Percentiles rank a stretch among this genome's conserved stretches.
Evolutionary conservation across 1,139 yeast species (phyloP).

Genomic region (Geotrichum phurueaensis): DNA sequence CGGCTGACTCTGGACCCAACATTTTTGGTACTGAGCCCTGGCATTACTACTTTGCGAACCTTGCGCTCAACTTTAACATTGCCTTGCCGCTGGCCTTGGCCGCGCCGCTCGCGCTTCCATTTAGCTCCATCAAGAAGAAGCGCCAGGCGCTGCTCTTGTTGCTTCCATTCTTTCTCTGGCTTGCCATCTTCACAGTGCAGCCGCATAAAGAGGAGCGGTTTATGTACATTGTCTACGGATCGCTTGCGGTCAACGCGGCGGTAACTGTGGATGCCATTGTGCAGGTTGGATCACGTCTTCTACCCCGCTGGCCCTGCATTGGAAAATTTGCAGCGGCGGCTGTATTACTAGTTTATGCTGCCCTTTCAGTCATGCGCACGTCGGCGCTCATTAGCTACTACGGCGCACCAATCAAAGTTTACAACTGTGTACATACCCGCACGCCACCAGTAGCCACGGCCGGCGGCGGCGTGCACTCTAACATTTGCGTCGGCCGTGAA

Average conservation of each 20-base stretch:
- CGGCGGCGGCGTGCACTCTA: conserved; percentile 38
- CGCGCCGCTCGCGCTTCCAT: conserved; percentile 34
- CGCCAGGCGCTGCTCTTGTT: conserved; percentile 16
- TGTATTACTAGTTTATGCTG: conserved; percentile 5
- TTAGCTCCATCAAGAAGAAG: conserved; percentile 12
- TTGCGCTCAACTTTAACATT: conserved; percentile 67
- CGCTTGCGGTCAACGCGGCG: conserved; percentile 60
- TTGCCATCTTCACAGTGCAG: conserved; percentile 56
- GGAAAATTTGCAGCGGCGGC: background rate
- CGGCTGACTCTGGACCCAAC: conserved; percentile 69
- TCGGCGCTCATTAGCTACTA: conserved; percentile 34
- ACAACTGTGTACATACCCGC: conserved; percentile 14
- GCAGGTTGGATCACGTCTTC: background rate
- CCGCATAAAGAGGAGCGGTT: conserved; percentile 95
- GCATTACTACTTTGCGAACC: conserved; percentile 61
- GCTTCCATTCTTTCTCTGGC: conserved; percentile 57
- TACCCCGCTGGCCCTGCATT: background rate
- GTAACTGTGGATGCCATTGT: conserved; percentile 35
- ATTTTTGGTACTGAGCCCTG: conserved; percentile 89
- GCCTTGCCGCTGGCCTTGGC: conserved; percentile 44
- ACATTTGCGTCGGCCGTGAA: conserved; percentile 84
- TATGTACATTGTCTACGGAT: conserved; percentile 75
- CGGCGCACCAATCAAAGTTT: conserved; percentile 36
- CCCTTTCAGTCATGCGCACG: conserved; percentile 30
- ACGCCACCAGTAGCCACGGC: conserved; percentile 9